Evolutionary conservation across 2,329 filamentous ascomycete genomes (phyloP), one percentile per base, ranked within the genome.

Genomic region (Arthrobotrys sinensis): DNA sequence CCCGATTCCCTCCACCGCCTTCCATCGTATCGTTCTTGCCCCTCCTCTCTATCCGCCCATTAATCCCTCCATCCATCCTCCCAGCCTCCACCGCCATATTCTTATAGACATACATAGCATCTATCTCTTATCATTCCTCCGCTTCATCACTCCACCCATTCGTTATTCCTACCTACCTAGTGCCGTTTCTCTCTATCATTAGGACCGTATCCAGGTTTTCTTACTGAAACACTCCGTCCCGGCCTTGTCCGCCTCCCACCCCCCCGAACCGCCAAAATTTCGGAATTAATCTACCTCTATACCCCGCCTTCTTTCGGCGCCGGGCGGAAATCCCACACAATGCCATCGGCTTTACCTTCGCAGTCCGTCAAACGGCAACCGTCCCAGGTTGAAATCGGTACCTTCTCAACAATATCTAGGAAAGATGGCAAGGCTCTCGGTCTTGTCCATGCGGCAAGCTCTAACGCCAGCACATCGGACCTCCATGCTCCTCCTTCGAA

Each of bases 371-470:
- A 19, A 34, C 38, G 57, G 36, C 75, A 68, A 34, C 65, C 76
- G 36, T 69, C 70, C 36, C 72, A 73, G 66, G 68, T 73, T 40
- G 76, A 75, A 43, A 79, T 75, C 64, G 76, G 68, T 16, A 52
- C 68, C 43, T 79, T 79, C 60, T 76, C 76, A 1, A 79, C 76
- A 36, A 79, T 79, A 55, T 67, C 76, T 4, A 76, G 67, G n/a
- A 78, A 68, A 43, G 38, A 72, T 62, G 50, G 48, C 60, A 40
- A 66, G 24, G 50, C 46, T 40, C 43, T 71, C 34, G 53, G 65
- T 28, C 19, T 78, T 11, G 65, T 45, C 36, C 66, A 64, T n/a
- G 28, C 60, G 2, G 67, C 66, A 12, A 78, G 66, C 38, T 38
- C 73, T 3, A 71, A 72, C 43, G 53, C 19, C 60, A 67, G 60